phyloP scores from a whole-genome alignment of 1,284 basidiomycete genomes.

The Apiotrichum gamsii region DNA sequence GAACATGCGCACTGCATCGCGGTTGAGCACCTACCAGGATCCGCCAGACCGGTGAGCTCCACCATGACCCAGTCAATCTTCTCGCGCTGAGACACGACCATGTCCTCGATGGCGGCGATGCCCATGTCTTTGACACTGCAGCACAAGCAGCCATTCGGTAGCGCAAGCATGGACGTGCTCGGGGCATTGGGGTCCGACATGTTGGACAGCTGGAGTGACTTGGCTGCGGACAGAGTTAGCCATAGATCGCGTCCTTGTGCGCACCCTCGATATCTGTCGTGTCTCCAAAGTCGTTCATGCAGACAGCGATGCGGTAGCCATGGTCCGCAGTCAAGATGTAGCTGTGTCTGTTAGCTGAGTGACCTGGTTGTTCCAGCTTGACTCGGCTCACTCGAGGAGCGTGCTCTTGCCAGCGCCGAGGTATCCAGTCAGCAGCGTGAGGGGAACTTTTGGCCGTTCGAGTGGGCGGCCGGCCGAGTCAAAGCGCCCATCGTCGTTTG shows the following conservation, averaged over 20 bases:
- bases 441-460: slow-evolving; percentile 56
- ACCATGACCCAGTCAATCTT: slow-evolving; percentile 87
- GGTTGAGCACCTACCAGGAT: slow-evolving; percentile 71
- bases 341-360: too few species aligned
- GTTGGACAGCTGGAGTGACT: slow-evolving; percentile 57
- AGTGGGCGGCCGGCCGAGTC: slow-evolving; percentile 3
- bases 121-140: slow-evolving; percentile 90
- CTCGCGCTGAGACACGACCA: slow-evolving; percentile 55
- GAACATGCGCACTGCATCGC: not conserved
- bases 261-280: slow-evolving; percentile 50
- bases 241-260: not conserved
- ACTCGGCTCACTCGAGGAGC: slow-evolving; percentile 57
- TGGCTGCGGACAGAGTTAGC: slow-evolving; percentile 10
- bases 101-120: slow-evolving; percentile 80
- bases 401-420: slow-evolving; percentile 84
- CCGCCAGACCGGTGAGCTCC: slow-evolving; percentile 87
- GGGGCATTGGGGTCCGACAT: slow-evolving; percentile 40
- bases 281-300: slow-evolving; percentile 68
- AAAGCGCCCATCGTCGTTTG: not conserved
- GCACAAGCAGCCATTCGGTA: slow-evolving; percentile 89
- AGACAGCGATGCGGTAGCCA: slow-evolving; percentile 89
- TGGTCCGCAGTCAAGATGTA: slow-evolving; percentile 84
- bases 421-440: slow-evolving; percentile 86
- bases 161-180: slow-evolving; percentile 58
- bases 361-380: too few species aligned